Base-by-base conservation (phyloP, 495 filamentous ascomycete species). In the Aspergillus sclerotioniger region DNA sequence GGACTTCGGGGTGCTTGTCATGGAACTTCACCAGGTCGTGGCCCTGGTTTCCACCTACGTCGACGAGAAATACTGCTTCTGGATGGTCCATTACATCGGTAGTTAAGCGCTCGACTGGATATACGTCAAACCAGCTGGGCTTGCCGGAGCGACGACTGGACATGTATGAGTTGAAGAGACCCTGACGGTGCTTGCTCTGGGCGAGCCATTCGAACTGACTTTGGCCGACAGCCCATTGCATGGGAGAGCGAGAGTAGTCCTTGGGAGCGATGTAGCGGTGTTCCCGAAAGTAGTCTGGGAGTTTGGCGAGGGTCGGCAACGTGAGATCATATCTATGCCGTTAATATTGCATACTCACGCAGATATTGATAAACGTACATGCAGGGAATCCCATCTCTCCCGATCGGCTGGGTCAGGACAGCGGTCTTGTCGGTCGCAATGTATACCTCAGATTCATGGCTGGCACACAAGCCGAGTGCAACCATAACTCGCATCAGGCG, bases 131-230 rank as follows among this genome's bases (percentile, higher is more conserved):
- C 73, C 73, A 76, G 53, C 58, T 63, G 0, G 63, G 64, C 12
- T 58, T 63, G 3, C 75, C 75, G 29, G 69, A 57, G 13, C 73
- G 61, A 6, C 74, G 69, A 57, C 71, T 71, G 9, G 71, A 55
- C 74, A 76, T 76, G 59, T 74, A 75, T 8, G 69, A 72, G 58
- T 75, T 76, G 66, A 76, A 76, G 1, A 66, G 54, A 3, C 54
- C 43, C 45, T 74, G 74, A 17, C 73, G 69, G 15, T 67, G 49
- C 29, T 62, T 61, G 43, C 67, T 60, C 28, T 61, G 61, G 0
- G 65, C 69, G 15, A 75, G 60, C 74, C 74, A 76, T 25, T 76
- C 74, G 46, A 76, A 76, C 17, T 76, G 74, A 44, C 72, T 74
- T 25, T 73, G 64, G 0, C 74, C 74, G 6, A 75, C 71, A 1